phyloP scores from a whole-genome alignment of 208 protist species.

The Wallacemonas collosoma region DNA sequence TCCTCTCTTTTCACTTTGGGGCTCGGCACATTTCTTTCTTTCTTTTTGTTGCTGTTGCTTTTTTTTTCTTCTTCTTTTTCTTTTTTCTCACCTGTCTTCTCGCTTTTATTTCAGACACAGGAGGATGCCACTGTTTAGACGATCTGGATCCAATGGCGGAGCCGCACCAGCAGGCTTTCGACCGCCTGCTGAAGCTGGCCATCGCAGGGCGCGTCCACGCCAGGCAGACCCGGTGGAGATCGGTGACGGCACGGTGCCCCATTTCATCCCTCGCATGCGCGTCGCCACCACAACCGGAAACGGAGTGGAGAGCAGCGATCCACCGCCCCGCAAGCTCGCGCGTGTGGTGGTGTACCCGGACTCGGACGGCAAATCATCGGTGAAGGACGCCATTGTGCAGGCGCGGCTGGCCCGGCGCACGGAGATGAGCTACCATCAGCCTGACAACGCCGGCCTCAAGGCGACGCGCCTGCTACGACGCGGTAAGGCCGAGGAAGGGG shows the following conservation, averaged over 20 bases:
- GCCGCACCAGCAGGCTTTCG: conserved; percentile 40
- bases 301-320: conserved; percentile 7
- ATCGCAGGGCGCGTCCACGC: conserved; percentile 8
- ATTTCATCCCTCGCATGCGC: conserved; percentile 27
- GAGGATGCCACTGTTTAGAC: conserved; percentile 38
- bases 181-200: conserved; percentile 24
- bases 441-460: conserved; percentile 33
- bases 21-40: neutral
- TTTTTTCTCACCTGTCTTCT: neutral
- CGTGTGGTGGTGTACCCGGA: conserved; percentile 30
- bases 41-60: neutral
- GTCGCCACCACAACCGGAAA: neutral
- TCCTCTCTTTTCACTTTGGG: too few species aligned
- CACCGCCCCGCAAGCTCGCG: conserved; percentile 14
- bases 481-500: conserved; percentile 19
- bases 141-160: conserved; percentile 27
- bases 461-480: conserved; percentile 7
- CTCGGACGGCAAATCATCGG: neutral
- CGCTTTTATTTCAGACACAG: neutral
- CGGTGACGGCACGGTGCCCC: conserved; percentile 24
- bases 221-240: neutral
- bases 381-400: conserved; percentile 30
- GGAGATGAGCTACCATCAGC: conserved; percentile 80
- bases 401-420: conserved; percentile 53
- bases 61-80: conserved; percentile 15